Percentiles rank a stretch among this genome's conserved stretches.
phyloP scores from a whole-genome alignment of 805 yeast genomes.

The Sporopachydermia quercuum region DNA sequence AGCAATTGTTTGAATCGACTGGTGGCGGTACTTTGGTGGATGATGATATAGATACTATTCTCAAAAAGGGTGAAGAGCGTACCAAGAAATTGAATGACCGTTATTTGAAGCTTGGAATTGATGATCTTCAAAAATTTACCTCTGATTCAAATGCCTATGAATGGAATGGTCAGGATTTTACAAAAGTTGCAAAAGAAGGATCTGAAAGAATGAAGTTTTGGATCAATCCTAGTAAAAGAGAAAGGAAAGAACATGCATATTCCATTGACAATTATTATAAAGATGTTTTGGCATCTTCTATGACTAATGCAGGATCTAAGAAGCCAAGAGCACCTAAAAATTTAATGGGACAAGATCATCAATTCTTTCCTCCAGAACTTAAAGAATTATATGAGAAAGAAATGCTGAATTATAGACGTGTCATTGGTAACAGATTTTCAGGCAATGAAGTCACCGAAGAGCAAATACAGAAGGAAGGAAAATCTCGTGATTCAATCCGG shows the following conservation, averaged over 20 bases:
- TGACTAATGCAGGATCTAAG: constrained; percentile 26
- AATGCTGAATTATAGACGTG: constrained; percentile 46
- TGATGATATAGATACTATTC: constrained; percentile 67
- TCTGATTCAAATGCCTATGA: constrained; percentile 85
- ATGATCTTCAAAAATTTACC: constrained; percentile 84
- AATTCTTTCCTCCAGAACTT: constrained; percentile 47
- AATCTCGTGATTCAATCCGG: constrained; percentile 21
- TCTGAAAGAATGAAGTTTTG: constrained; percentile 29
- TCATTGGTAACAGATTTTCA: constrained; percentile 41
- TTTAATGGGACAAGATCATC: constrained; percentile 55
- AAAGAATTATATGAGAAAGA: constrained; percentile 44
- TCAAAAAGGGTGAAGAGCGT: constrained; percentile 67
- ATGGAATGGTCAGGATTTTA: constrained; percentile 65
- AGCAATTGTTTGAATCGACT: constrained; percentile 56
- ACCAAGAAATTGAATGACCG: constrained; percentile 69
- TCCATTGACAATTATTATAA: constrained; percentile 65
- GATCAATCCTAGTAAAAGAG: constrained; percentile 66
- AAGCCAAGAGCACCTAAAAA: constrained; percentile 47
- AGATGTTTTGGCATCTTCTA: constrained; percentile 35
- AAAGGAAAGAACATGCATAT: constrained; percentile 65
- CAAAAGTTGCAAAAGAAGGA: constrained; percentile 24
- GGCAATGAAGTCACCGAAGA: constrained; percentile 33
- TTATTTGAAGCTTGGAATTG: constrained; percentile 76
- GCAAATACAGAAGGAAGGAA: constrained; percentile 9
- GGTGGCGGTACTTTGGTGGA: constrained; percentile 15